Base-by-base conservation (phyloP, 495 filamentous ascomycete species). In the Cetradonia linearis region DNA sequence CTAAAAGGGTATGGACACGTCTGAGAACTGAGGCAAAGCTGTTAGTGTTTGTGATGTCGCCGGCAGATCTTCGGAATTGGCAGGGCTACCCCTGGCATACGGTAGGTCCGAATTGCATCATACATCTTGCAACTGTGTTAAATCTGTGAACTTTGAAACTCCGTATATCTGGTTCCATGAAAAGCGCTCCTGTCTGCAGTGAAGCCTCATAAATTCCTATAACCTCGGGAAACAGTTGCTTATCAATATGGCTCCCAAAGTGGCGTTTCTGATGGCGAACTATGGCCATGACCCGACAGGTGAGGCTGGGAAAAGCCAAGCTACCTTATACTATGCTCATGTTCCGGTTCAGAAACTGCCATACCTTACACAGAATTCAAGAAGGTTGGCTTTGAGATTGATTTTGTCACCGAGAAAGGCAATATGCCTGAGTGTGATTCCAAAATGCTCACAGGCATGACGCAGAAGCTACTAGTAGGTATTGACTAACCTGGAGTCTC, bases 221-320 rank as follows among this genome's bases (percentile, higher is more conserved):
- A 20, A 34, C 7, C 3, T 20, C 11, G 23, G 2, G 18, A n/a
- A 20, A 14, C n/a, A n/a, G n/a, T n/a, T 13, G n/a, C 13, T 10
- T 20, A 10, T 46, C 42, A 4, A 33, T 13, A 59, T 59, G 58
- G 7, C 58, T 13, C 50, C 44, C 13, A 63, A 60, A 33, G 60
- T 59, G n/a, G 61, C 61, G 23, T 59, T 81, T 37, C 64, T 77
- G 49, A 79, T 81, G 78, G 71, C 78, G 30, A 77, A 81, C 61
- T 79, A 81, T 58, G 79, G 79, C 56, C 76, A 81, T 63, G 79
- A 81, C 63, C 78, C 77, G 13, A 81, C 78, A 54, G 78, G 78
- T 79, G 63, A 36, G 62, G 20, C 14, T 25, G 13, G 31, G 10
- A 2, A 30, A 10, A 33, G 11, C 56, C 7, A 13, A n/a, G 7